These are phyloP conservation scores for Russula sp. DNA, from an alignment of 768 basidiomycete species.

Conservation along the genomic window DNA sequence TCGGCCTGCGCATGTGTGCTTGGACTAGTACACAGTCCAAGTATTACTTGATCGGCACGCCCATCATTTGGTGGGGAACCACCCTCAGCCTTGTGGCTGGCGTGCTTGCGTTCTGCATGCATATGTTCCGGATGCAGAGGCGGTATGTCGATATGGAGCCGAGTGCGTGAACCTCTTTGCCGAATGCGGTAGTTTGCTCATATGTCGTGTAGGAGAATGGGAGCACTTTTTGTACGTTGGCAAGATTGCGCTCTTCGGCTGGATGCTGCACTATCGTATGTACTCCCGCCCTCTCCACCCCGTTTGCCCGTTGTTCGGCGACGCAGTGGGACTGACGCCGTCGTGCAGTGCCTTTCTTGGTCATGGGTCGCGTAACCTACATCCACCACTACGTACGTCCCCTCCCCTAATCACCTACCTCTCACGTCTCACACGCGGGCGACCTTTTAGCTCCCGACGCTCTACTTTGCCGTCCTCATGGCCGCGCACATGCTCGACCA, in stretches of 20 bases:
- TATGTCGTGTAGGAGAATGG: conserved; percentile 63
- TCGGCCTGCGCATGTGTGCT: conserved; percentile 95
- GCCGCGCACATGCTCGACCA: conserved; percentile 87
- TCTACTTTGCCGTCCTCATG: conserved; percentile 97
- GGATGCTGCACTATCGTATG: conserved; percentile 87
- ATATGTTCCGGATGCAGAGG: conserved; percentile 78
- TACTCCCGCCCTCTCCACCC: conserved; percentile 4
- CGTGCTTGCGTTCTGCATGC: conserved; percentile 50
- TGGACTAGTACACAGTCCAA: conserved; percentile 87
- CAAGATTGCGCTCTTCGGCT: conserved; percentile 88
- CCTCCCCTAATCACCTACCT: not conserved
- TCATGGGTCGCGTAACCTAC: conserved; percentile 98
- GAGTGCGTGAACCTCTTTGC: conserved; percentile 41
- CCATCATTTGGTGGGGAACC: conserved; percentile 86
- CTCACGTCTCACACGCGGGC: not conserved
- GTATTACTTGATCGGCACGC: conserved; percentile 92
- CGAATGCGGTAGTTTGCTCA: conserved; percentile 2
- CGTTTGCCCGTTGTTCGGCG: not conserved
- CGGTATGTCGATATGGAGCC: conserved; percentile 90
- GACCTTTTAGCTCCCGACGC: conserved; percentile 68
- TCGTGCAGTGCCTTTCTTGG: conserved; percentile 79
- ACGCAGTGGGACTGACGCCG: not conserved
- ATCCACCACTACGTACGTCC: conserved; percentile 87
- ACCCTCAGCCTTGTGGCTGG: conserved; percentile 57
- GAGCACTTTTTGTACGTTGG: conserved; percentile 90